Evolutionary conservation across 306 rosid species (phyloP), one percentile per base, ranked within the genome.

Genomic region (Gastrolobium villosum): DNA sequence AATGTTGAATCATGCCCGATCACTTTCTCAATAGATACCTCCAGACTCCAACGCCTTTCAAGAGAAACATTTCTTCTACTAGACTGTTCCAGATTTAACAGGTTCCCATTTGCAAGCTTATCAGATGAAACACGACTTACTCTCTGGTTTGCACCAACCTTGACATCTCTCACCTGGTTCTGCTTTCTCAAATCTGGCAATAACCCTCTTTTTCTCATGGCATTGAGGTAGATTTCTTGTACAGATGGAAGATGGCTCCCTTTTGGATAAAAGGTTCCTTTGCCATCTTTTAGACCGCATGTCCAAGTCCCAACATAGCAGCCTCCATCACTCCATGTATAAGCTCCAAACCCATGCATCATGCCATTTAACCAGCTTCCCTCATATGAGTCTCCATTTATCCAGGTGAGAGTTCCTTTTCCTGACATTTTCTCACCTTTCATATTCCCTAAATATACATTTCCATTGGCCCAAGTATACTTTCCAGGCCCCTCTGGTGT

Each of bases 41-140:
- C 98, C 34, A 93, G 97, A 85, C 98, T 93, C 98, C 98, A 93
- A 9, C 98, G 95, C 89, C 98, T 87, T 83, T 93, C 92, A 61
- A 93, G 85, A 83, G 97, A 84, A 76, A 93, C 88, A 79, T 93
- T 93, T 84, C 79, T 86, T 74, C 69, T 70, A 55, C 77, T 83
- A 55, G 91, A 87, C 40, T 87, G 91, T 60, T 92, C 96, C 75
- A 92, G 79, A 83, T 90, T 89, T 70, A 92, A 44, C 81, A 92
- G 66, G 84, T 72, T 89, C 52, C 92, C 87, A 53, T 88, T 92
- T 14, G 89, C 82, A 65, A 86, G 77, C 65, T 86, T 92, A 77
- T 88, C 87, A 50, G 87, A 81, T 35, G 91, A 70, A 77, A 30
- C 79, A 74, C 72, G 76, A 57, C 72, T 88, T 41, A 90, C 79